phyloP scores from a whole-genome alignment of 495 filamentous ascomycete genomes.

The Penicillium daleae region DNA sequence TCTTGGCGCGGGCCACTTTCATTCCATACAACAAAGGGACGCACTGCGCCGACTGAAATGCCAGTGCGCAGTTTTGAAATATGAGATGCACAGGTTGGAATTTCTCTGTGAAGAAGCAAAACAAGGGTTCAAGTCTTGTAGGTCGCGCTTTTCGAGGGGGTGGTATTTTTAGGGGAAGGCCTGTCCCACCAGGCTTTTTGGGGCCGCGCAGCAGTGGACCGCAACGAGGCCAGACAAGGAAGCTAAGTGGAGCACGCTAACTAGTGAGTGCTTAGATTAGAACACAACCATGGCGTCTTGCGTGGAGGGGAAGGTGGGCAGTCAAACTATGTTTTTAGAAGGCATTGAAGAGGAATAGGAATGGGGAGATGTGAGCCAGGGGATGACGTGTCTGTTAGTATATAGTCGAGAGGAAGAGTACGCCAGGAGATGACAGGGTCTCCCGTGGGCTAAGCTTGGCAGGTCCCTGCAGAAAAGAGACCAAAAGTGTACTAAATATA shows the following conservation, averaged over 20 bases:
- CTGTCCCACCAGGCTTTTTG: constrained; percentile 21
- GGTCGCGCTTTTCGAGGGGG: neutral
- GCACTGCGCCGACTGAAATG: neutral
- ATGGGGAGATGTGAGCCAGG: neutral
- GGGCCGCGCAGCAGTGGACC: constrained; percentile 36
- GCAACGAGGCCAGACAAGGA: constrained; percentile 25
- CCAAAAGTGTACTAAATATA: neutral
- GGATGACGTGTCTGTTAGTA: neutral
- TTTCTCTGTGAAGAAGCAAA: neutral
- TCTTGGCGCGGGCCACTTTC: constrained; percentile 26
- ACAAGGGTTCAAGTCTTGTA: neutral
- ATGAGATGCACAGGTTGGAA: neutral
- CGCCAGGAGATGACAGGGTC: neutral
- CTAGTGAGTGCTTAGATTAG: constrained; percentile 27
- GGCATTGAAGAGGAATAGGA: neutral
- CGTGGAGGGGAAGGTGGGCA: neutral
- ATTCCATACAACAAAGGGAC: constrained; percentile 14
- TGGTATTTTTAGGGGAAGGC: constrained; percentile 4
- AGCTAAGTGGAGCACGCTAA: constrained; percentile 34
- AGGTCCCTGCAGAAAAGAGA: neutral
- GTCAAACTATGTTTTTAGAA: neutral
- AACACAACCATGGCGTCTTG: constrained; percentile 13
- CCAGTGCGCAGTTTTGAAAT: neutral
- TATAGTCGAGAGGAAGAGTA: neutral
- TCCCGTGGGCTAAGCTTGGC: neutral